Conservation (phyloP, 345 rosid genomes). For the Abelmoschus esculentus region DNA sequence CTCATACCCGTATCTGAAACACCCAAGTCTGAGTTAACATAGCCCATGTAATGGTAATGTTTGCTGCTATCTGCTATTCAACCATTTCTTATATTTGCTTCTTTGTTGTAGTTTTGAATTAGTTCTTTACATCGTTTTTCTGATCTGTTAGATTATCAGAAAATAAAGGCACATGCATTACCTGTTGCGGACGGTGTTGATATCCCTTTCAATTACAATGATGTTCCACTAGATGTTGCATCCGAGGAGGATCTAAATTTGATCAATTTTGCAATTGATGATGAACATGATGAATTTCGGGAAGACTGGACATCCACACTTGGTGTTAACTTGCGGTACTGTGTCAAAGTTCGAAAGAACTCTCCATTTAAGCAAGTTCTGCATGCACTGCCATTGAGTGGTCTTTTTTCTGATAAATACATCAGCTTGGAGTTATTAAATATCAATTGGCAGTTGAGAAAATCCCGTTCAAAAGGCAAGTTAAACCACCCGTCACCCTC, state of each 20-base stretch:
- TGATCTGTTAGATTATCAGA: constrained; percentile 67
- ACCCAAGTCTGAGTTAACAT: background rate
- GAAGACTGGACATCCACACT: constrained; percentile 88
- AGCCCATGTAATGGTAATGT: background rate
- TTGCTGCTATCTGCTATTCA: background rate
- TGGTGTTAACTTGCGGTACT: constrained; percentile 71
- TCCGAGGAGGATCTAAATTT: constrained; percentile 62
- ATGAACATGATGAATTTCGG: constrained; percentile 43
- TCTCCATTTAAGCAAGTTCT: constrained; percentile 57
- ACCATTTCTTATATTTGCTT: background rate
- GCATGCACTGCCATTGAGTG: constrained; percentile 68
- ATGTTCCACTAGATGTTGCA: constrained; percentile 55
- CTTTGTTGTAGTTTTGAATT: background rate
- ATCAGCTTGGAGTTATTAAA: constrained; percentile 33
- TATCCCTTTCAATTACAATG: constrained; percentile 51
- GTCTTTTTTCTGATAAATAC: constrained; percentile 49
- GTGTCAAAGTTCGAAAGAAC: constrained; percentile 74
- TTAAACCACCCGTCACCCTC: constrained; percentile 22
- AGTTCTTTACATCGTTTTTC: background rate
- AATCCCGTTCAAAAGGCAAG: constrained; percentile 64
- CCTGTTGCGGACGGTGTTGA: constrained; percentile 67
- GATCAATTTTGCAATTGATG: constrained; percentile 80
- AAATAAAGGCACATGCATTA: constrained; percentile 80
- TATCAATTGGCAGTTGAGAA: constrained; percentile 66
- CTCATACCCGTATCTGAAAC: background rate